phyloP scores from a whole-genome alignment of 2,329 filamentous ascomycete species.

The Xylariales sp. region DNA sequence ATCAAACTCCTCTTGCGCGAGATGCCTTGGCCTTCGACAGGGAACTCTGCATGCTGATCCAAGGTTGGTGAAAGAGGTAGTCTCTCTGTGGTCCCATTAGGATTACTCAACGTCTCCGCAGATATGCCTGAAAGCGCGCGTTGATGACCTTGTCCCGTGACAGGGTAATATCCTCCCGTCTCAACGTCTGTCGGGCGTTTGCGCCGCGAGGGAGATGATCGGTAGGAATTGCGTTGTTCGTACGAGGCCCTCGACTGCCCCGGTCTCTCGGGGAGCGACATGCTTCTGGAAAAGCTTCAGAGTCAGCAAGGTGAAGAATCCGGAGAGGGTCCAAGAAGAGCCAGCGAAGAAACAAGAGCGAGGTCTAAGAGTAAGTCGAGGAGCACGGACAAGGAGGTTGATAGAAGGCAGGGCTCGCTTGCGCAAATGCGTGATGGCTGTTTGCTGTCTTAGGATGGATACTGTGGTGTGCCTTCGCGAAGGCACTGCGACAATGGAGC shows the following conservation, averaged over 20 bases:
- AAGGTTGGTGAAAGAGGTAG: conserved; percentile 49
- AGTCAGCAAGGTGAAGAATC: conserved; percentile 13
- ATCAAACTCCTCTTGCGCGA: conserved; percentile 83
- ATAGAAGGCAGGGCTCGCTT: neutral
- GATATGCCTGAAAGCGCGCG: conserved; percentile 55
- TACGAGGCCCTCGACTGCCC: conserved; percentile 53
- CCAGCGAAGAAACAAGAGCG: neutral
- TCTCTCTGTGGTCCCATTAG: conserved; percentile 52
- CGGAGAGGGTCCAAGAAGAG: neutral
- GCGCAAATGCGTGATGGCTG: neutral
- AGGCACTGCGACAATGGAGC: too few species aligned
- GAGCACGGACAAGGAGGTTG: neutral
- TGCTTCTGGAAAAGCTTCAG: conserved; percentile 33
- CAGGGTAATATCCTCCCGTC: conserved; percentile 48
- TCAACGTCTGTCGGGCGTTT: conserved; percentile 66
- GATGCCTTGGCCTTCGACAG: conserved; percentile 27
- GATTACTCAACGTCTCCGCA: conserved; percentile 50
- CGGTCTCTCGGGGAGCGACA: conserved; percentile 63
- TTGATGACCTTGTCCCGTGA: conserved; percentile 39
- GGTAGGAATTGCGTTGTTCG: conserved; percentile 60
- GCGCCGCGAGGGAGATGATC: conserved; percentile 64
- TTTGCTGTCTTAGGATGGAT: too few species aligned
- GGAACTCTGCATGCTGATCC: conserved; percentile 27
- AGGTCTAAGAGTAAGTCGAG: neutral
- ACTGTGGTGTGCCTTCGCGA: too few species aligned